phyloP scores from a whole-genome alignment of 306 rosid species.

The Pueraria montana region DNA sequence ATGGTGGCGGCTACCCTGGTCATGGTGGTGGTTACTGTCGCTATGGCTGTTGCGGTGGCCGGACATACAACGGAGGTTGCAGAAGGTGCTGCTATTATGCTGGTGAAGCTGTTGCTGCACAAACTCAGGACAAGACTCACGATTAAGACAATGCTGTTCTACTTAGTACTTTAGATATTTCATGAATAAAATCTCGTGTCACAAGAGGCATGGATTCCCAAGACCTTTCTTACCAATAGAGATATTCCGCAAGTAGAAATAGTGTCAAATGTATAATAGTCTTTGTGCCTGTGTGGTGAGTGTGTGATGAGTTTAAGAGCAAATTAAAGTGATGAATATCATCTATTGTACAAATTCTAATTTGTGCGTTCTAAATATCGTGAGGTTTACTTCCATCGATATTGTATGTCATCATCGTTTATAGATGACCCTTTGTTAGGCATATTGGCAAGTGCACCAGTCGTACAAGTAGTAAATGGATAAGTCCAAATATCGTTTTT shows the following conservation, averaged over 20 bases:
- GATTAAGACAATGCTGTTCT: constrained; percentile 30
- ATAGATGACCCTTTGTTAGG: too few relatives aligned
- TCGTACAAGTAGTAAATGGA: too few relatives aligned
- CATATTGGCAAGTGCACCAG: too few relatives aligned
- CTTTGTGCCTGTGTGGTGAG: too few relatives aligned
- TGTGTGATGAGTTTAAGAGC: not conserved
- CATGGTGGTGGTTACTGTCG: constrained; percentile 42
- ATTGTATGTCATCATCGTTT: not conserved
- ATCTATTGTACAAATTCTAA: not conserved
- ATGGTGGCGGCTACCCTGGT: constrained; percentile 16
- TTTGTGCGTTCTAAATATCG: not conserved
- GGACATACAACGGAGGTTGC: constrained; percentile 43
- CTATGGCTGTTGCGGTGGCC: constrained; percentile 58
- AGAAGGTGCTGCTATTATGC: constrained; percentile 63
- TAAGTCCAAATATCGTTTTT: too few relatives aligned
- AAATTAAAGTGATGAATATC: not conserved
- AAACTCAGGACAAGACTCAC: constrained; percentile 43
- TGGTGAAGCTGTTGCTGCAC: constrained; percentile 56
- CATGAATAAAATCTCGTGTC: constrained; percentile 26
- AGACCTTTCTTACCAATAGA: not conserved
- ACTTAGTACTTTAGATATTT: not conserved
- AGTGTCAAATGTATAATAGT: not conserved
- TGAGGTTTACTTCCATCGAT: not conserved
- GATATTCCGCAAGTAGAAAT: not conserved
- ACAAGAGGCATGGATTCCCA: not conserved